phyloP scores from a whole-genome alignment of 1,284 basidiomycete species.

The Lignosus rhinocerotis region DNA sequence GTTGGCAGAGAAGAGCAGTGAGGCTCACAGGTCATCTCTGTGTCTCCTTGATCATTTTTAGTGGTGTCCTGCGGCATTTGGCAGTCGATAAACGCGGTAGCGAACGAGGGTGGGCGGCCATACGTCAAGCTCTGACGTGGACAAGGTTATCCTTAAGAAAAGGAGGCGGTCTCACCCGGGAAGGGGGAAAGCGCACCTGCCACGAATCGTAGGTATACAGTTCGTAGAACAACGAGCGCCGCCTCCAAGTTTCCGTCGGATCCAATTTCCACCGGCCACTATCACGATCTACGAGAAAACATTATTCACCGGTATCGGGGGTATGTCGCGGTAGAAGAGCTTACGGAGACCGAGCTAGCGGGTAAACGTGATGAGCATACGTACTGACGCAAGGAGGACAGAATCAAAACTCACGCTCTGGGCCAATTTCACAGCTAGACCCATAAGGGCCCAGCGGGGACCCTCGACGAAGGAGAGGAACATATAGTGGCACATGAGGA shows the following conservation, averaged over 20 bases:
- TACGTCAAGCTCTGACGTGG: constrained; percentile 62
- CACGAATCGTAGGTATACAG: constrained; percentile 67
- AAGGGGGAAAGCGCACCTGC: constrained; percentile 48
- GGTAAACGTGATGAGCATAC: not conserved
- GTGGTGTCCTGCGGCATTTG: constrained; percentile 53
- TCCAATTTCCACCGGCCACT: constrained; percentile 67
- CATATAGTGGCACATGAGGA: constrained; percentile 75
- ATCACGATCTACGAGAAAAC: constrained; percentile 53
- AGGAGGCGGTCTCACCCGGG: not conserved
- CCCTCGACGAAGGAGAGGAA: constrained; percentile 63
- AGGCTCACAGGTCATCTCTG: constrained; percentile 67
- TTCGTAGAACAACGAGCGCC: constrained; percentile 66
- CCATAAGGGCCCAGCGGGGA: constrained; percentile 71
- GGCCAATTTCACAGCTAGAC: constrained; percentile 64
- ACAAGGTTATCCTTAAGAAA: constrained; percentile 8
- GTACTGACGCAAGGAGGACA: constrained; percentile 5
- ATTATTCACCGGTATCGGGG: constrained; percentile 3
- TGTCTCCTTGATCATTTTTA: constrained; percentile 50
- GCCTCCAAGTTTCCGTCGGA: constrained; percentile 56
- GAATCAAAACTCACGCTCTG: constrained; percentile 55
- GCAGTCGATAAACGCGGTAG: constrained; percentile 59
- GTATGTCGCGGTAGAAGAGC: constrained; percentile 25
- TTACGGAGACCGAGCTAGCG: constrained; percentile 66
- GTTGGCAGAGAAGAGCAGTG: not conserved
- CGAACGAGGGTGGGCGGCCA: constrained; percentile 66